Percentiles rank a stretch among this genome's conserved stretches.
These are phyloP conservation scores for Kregervanrija pseudodelftensis DNA, from an alignment of 805 yeast genomes.

Conservation along the genomic window DNA sequence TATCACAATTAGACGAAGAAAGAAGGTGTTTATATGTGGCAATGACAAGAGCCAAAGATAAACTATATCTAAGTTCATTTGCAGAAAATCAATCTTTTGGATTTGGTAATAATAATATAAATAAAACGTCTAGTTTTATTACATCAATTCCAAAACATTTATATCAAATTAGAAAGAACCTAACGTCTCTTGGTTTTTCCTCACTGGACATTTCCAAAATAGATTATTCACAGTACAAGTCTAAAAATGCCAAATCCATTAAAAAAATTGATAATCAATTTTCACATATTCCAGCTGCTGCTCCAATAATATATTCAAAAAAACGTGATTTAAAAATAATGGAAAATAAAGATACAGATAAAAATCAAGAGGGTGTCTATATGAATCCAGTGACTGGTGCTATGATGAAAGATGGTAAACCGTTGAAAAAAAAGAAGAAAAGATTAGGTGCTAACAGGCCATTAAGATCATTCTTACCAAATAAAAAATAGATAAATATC, in stretches of 20 bases:
- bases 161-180: no score
- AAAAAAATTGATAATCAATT: neutral
- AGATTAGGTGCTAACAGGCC: conserved; percentile 25
- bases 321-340: no score
- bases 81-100: conserved; percentile 12
- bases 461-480: conserved; percentile 11
- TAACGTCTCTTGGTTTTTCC: neutral
- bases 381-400: conserved; percentile 10
- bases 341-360: no score
- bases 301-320: neutral
- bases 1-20: conserved; percentile 54
- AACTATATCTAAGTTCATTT: conserved; percentile 19
- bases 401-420: neutral
- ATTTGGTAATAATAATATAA: conserved; percentile 6
- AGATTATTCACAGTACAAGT: conserved; percentile 1
- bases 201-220: neutral
- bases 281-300: conserved; percentile 6
- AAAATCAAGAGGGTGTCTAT: no score
- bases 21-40: conserved; percentile 85
- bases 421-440: conserved; percentile 10
- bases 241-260: conserved; percentile 2
- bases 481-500: conserved; percentile 1
- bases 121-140: conserved; percentile 1
- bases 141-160: neutral
- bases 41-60: conserved; percentile 68